Evolutionary conservation across 1,284 basidiomycete genomes (phyloP).

Genomic region (Lentinula novae-zelandiae): DNA sequence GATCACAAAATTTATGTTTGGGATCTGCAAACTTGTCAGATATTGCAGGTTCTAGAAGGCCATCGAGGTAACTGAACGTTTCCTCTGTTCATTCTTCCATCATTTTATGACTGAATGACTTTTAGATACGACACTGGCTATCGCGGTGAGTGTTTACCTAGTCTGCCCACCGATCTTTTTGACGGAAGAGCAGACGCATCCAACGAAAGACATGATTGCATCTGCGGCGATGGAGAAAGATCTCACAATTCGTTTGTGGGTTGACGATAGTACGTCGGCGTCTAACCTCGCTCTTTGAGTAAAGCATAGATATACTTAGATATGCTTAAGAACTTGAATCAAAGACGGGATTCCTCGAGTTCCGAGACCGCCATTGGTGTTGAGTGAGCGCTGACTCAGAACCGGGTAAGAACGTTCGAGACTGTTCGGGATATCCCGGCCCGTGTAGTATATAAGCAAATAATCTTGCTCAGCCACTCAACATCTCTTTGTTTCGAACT

Average conservation of each 20-base stretch:
- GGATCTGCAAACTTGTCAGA: slow-evolving; percentile 83
- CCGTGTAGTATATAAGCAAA: slow-evolving; percentile 2
- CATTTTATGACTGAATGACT: background rate
- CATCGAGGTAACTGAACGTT: slow-evolving; percentile 60
- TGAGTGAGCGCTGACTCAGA: background rate
- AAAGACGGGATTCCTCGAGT: too few relatives aligned
- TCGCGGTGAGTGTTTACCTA: slow-evolving; percentile 52
- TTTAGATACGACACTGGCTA: slow-evolving; percentile 68
- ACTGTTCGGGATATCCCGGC: background rate
- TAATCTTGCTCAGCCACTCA: background rate
- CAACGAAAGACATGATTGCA: slow-evolving; percentile 68
- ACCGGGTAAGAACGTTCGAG: background rate
- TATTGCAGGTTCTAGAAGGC: slow-evolving; percentile 73
- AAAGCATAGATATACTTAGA: too few relatives aligned
- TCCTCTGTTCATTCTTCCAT: background rate
- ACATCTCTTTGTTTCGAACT: slow-evolving; percentile 2
- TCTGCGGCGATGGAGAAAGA: slow-evolving; percentile 86
- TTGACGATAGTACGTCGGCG: slow-evolving; percentile 30
- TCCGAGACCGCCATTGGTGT: too few relatives aligned
- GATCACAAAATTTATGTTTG: slow-evolving; percentile 87
- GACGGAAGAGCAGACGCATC: slow-evolving; percentile 55
- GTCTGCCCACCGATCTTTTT: background rate
- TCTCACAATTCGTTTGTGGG: slow-evolving; percentile 76
- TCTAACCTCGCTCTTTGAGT: too few relatives aligned
- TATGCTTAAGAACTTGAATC: too few relatives aligned